Percentiles rank a stretch among this genome's conserved stretches.
Conservation (phyloP, 768 basidiomycete genomes). For the Terana coerulea region DNA sequence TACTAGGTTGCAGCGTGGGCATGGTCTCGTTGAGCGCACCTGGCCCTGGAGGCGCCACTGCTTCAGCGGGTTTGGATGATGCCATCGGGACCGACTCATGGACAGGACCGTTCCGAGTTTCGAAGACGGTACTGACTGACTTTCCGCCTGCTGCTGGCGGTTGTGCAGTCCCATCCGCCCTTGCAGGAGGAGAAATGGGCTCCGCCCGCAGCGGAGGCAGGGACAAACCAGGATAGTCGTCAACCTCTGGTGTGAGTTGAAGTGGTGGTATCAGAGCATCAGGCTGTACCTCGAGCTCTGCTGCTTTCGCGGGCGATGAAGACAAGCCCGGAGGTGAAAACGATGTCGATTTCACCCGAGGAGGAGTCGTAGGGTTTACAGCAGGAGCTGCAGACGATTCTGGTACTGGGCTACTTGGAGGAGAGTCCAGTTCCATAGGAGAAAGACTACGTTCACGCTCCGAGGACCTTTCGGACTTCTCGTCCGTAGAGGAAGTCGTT, state of each 20-base stretch:
- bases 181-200: not conserved
- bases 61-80: too few relatives aligned
- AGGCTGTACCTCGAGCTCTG: too few relatives aligned
- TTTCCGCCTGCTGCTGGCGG: too few relatives aligned
- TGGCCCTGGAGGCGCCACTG: too few relatives aligned
- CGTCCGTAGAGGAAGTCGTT: not conserved
- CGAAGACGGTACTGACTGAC: too few relatives aligned
- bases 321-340: slow-evolving; percentile 11
- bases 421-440: slow-evolving; percentile 60
- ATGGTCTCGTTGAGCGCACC: too few relatives aligned
- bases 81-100: too few relatives aligned
- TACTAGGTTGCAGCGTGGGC: too few relatives aligned
- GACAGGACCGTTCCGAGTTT: too few relatives aligned
- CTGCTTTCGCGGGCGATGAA: slow-evolving; percentile 3
- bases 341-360: slow-evolving; percentile 12
- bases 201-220: slow-evolving; percentile 7
- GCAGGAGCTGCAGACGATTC: slow-evolving; percentile 11
- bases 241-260: too few relatives aligned
- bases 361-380: too few relatives aligned
- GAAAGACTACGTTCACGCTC: slow-evolving; percentile 47
- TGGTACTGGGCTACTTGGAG: slow-evolving; percentile 34
- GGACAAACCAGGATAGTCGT: slow-evolving; percentile 1
- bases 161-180: not conserved
- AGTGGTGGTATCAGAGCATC: too few relatives aligned
- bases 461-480: slow-evolving; percentile 2